Evolutionary conservation across 1,284 basidiomycete genomes (phyloP).

Genomic region (Cerrena zonata): DNA sequence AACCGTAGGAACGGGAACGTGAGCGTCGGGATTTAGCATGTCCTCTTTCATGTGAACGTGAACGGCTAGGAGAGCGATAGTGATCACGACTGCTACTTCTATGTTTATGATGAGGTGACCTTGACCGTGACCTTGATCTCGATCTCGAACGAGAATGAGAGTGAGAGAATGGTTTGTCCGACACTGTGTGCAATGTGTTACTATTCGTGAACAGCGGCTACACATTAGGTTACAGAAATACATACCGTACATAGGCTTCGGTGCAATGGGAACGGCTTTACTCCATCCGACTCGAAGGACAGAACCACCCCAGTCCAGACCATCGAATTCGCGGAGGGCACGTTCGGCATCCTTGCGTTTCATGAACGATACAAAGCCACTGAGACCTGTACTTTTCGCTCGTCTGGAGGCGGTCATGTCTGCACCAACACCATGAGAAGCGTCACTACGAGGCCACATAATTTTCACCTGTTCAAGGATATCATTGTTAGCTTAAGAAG

Average conservation of each 20-base stretch:
- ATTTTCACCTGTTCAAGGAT: conserved; percentile 67
- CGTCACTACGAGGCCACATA: conserved; percentile 86
- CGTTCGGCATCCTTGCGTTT: conserved; percentile 82
- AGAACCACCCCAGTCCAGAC: conserved; percentile 86
- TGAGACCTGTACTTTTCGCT: conserved; percentile 67
- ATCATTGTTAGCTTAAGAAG: background rate
- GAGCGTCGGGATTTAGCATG: conserved; percentile 33
- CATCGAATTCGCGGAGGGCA: conserved; percentile 83
- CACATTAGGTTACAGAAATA: conserved; percentile 6
- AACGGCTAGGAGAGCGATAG: background rate
- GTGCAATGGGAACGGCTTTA: conserved; percentile 83
- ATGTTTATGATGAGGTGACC: conserved; percentile 7
- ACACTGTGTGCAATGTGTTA: conserved; percentile 20
- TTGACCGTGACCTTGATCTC: conserved; percentile 10
- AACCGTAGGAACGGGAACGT: conserved; percentile 15
- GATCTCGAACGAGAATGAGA: conserved; percentile 19
- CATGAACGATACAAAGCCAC: conserved; percentile 96
- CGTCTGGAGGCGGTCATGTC: conserved; percentile 69
- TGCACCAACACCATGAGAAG: conserved; percentile 57
- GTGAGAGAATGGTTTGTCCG: conserved; percentile 28
- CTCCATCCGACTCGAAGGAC: conserved; percentile 89
- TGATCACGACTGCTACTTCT: background rate
- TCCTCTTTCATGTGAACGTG: conserved; percentile 9
- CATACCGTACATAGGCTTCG: conserved; percentile 76
- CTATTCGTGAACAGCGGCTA: background rate